These are phyloP conservation scores for Acacia melanoxylon DNA, from an alignment of 306 rosid species.

Conservation along the genomic window DNA sequence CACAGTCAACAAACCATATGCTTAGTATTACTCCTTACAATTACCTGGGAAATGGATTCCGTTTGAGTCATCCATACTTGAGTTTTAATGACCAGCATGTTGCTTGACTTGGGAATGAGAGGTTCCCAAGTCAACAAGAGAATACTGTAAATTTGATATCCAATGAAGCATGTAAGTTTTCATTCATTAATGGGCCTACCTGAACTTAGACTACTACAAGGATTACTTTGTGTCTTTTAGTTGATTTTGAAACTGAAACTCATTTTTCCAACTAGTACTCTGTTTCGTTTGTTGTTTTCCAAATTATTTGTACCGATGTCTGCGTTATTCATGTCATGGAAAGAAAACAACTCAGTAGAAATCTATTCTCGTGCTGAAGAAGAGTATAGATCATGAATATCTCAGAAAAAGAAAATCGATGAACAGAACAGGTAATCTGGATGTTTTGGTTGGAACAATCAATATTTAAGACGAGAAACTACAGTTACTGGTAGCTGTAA, in stretches of 20 bases:
- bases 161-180: constrained; percentile 6
- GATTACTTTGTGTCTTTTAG: background rate
- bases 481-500: background rate
- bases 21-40: background rate
- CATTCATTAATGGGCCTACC: constrained; percentile 1
- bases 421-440: background rate
- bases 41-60: constrained; percentile 21
- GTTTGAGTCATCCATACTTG: constrained; percentile 3
- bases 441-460: background rate
- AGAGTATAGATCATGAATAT: background rate
- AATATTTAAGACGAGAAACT: background rate
- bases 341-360: background rate
- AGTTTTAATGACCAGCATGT: constrained; percentile 12
- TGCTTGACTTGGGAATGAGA: constrained; percentile 6
- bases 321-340: background rate
- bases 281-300: background rate
- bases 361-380: background rate
- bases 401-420: background rate
- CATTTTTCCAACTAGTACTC: background rate
- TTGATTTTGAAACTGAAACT: background rate
- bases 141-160: background rate
- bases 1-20: background rate
- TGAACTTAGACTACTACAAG: background rate
- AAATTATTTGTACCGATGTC: constrained; percentile 5
- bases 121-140: constrained; percentile 6